Conservation (phyloP, 2,329 filamentous ascomycete species). For the Pyricularia sp. region DNA sequence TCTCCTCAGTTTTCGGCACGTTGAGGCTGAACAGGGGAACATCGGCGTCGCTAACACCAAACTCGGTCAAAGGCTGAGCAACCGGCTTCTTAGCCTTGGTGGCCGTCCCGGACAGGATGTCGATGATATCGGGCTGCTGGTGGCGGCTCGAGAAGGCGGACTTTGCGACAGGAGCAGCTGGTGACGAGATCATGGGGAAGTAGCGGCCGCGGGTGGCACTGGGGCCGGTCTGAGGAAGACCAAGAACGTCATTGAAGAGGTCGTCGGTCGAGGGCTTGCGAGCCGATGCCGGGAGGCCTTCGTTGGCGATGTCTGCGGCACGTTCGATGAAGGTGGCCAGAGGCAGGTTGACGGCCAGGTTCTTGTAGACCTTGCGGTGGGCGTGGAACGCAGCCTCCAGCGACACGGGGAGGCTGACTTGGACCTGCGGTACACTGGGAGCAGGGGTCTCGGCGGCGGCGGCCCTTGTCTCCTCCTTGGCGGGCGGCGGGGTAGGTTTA, state of each 20-base stretch:
- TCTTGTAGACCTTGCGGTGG: slow-evolving; percentile 66
- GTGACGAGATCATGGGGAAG: slow-evolving; percentile 54
- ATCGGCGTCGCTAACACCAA: background rate
- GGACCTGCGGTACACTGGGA: slow-evolving; percentile 40
- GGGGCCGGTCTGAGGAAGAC: slow-evolving; percentile 38
- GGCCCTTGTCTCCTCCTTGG: slow-evolving; percentile 19
- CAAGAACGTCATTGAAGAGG: slow-evolving; percentile 81
- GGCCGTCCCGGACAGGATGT: slow-evolving; percentile 35
- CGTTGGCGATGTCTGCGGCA: slow-evolving; percentile 77
- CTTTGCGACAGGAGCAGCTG: slow-evolving; percentile 23
- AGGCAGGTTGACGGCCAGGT: slow-evolving; percentile 68
- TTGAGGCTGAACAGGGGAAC: slow-evolving; percentile 58
- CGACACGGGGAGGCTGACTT: slow-evolving; percentile 64
- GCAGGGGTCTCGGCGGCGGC: slow-evolving; percentile 8
- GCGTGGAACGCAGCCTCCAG: slow-evolving; percentile 65
- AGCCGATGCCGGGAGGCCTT: slow-evolving; percentile 58
- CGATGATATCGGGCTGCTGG: slow-evolving; percentile 56
- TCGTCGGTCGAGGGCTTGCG: slow-evolving; percentile 61
- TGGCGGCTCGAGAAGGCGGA: slow-evolving; percentile 22
- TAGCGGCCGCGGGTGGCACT: slow-evolving; percentile 46
- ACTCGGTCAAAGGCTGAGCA: background rate
- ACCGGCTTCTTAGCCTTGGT: background rate
- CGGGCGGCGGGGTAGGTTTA: slow-evolving; percentile 22
- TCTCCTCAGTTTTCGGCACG: slow-evolving; percentile 69
- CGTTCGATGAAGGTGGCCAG: slow-evolving; percentile 77